Base-by-base conservation (phyloP, 2,329 filamentous ascomycete genomes). In the Didymella pomorum region DNA sequence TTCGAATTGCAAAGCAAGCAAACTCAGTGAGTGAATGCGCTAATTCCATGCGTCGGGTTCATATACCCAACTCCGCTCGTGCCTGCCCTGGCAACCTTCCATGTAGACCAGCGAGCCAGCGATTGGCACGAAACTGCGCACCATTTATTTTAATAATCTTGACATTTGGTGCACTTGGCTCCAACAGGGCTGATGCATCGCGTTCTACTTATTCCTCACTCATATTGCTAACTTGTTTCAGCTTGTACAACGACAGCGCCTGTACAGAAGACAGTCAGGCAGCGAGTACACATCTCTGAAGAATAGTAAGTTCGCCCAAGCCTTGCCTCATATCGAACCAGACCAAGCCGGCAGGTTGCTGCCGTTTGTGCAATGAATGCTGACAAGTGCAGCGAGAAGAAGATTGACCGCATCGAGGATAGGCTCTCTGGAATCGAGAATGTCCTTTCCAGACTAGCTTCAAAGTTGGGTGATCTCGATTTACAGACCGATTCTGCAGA, bases 341-440 rank as follows among this genome's bases (percentile, higher is more conserved):
- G 1, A 18, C 11, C 7, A 11, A 41, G 11, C 10, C 3, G 4
- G 4, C 6, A 10, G 16, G 11, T 3, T 41, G 37, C 20, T 11
- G n/a, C 18, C 8, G 35, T 39, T 7, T 1, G 18, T 14, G 18
- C 8, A 4, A 16, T 14, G 10, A 7, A 18, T 29, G 9, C 21
- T 70, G 42, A 69, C 50, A 6, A 9, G 10, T 5, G 3, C 39
- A 83, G 81, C 70, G 83, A 85, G 66, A 80, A 76, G 65, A 83
- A 84, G 68, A 82, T 85, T 47, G 82, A 84, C 59, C 67, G 79
- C 12, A 83, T 85, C 49, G 82, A 83, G 63, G 78, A 81, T 28
- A 78, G 82, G 16, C 71, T 85, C 9, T 75, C 76, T 7, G 75
- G 76, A n/a, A 83, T 85, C 39, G 82, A 84, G 61, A 65, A 71